These are phyloP conservation scores for Ophiostoma pallidulum DNA, from an alignment of 2,329 filamentous ascomycete species.

Conservation along the genomic window DNA sequence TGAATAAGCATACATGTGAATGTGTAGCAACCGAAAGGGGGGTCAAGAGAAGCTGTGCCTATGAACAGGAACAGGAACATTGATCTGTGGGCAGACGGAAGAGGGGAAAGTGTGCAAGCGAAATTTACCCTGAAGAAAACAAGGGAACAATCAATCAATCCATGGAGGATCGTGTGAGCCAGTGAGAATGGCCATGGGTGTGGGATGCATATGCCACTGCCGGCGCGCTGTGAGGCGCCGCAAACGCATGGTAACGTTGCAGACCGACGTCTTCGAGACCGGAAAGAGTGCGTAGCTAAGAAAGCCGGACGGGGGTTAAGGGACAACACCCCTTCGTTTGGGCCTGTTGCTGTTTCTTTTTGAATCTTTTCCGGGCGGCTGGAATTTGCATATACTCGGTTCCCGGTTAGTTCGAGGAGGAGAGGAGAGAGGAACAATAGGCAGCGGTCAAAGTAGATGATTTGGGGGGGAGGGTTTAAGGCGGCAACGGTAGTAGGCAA, in stretches of 20 bases:
- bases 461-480: too few relatives aligned
- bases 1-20: too few relatives aligned
- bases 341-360: not conserved
- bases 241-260: conserved; percentile 9
- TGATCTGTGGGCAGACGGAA: too few relatives aligned
- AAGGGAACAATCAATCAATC: too few relatives aligned
- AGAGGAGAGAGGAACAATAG: not conserved
- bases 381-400: conserved; percentile 11
- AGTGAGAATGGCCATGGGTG: not conserved
- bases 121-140: too few relatives aligned
- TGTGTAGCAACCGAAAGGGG: too few relatives aligned
- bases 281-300: not conserved
- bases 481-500: too few relatives aligned
- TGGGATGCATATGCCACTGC: not conserved
- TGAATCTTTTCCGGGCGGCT: conserved; percentile 13
- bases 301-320: not conserved
- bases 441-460: not conserved
- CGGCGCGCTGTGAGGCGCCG: not conserved
- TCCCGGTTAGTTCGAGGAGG: conserved; percentile 10
- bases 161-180: not conserved
- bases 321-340: not conserved
- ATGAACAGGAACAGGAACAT: too few relatives aligned
- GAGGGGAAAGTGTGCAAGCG: too few relatives aligned
- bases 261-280: not conserved
- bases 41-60: too few relatives aligned